phyloP scores from a whole-genome alignment of 139 green algal species.

The Coelastrella sp. region DNA sequence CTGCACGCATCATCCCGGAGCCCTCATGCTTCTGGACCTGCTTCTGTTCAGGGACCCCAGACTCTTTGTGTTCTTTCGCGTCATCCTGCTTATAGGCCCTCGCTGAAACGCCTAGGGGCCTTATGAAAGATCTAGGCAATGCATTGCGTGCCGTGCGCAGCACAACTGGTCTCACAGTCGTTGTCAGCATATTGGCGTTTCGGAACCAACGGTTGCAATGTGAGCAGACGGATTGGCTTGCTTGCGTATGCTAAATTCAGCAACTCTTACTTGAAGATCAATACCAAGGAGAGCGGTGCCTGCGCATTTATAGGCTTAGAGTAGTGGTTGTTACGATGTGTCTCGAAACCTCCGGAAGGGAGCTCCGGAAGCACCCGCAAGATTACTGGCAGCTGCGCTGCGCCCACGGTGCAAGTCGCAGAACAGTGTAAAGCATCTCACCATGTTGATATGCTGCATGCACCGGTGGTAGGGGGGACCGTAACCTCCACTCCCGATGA shows the following conservation, averaged over 20 bases:
- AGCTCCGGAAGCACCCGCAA: background rate
- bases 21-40: constrained; percentile 11
- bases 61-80: background rate
- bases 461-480: no score
- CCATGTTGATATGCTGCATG: no score
- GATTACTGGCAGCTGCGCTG: background rate
- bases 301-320: background rate
- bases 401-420: no score
- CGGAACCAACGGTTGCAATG: background rate
- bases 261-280: background rate
- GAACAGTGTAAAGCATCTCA: no score
- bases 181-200: background rate
- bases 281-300: background rate
- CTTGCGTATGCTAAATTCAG: no score
- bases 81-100: background rate
- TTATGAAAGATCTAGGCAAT: background rate
- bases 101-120: background rate
- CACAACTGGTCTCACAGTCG: background rate
- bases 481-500: background rate
- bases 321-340: background rate
- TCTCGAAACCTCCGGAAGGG: background rate
- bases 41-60: background rate
- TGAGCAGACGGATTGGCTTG: background rate
- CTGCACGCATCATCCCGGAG: constrained; percentile 9
- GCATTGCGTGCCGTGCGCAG: background rate